Percentiles rank a stretch among this genome's conserved stretches.
These are phyloP conservation scores for Nicotiana tomentosiformis DNA, from an alignment of 257 asterid species.

Conservation along the genomic window DNA sequence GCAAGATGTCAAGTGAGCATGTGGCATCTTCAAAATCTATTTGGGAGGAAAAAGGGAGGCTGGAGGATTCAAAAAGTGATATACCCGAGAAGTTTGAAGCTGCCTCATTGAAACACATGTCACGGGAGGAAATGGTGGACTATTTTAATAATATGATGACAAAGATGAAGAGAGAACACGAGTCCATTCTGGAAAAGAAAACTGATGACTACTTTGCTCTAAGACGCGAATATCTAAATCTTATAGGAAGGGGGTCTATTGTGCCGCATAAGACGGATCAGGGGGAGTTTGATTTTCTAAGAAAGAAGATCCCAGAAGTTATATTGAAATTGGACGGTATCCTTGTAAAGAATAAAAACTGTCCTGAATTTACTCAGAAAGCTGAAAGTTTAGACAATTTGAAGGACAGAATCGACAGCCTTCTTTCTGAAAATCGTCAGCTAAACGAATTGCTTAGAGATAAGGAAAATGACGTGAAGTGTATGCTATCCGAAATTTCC, in stretches of 20 bases:
- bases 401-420: constrained; percentile 44
- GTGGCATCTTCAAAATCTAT: constrained; percentile 21
- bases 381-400: constrained; percentile 33
- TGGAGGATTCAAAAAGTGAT: constrained; percentile 37
- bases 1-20: constrained; percentile 36
- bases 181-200: constrained; percentile 48
- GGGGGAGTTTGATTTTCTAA: constrained; percentile 54
- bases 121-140: constrained; percentile 44
- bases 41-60: constrained; percentile 48
- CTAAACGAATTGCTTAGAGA: constrained; percentile 46
- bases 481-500: constrained; percentile 50
- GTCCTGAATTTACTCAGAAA: constrained; percentile 32
- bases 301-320: constrained; percentile 59
- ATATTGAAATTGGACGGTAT: constrained; percentile 56
- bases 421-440: constrained; percentile 58
- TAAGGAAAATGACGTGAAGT: constrained; percentile 50
- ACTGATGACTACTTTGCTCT: constrained; percentile 58
- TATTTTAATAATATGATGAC: constrained; percentile 53
- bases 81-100: constrained; percentile 51
- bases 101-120: constrained; percentile 52
- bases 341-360: constrained; percentile 41
- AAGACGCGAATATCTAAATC: constrained; percentile 46
- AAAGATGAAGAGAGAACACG: constrained; percentile 72
- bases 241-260: constrained; percentile 47
- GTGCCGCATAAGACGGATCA: constrained; percentile 54